Conservation (phyloP, 768 basidiomycete species). For the Leccinum disarticulatum region DNA sequence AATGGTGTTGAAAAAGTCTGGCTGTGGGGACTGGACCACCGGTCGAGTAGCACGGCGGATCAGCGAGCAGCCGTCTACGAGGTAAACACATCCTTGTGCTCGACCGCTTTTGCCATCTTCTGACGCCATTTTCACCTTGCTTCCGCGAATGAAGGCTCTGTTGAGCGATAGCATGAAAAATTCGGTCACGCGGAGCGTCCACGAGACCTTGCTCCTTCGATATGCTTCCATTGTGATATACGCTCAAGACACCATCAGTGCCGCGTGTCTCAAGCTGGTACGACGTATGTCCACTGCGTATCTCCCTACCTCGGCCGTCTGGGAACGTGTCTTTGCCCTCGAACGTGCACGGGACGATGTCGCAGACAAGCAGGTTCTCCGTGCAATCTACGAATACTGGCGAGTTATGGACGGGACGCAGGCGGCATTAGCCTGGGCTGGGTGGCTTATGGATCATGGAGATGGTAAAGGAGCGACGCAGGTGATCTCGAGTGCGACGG, state of each 20-base stretch:
- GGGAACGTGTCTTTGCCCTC: conserved; percentile 42
- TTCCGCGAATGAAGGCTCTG: conserved; percentile 33
- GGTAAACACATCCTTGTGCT: conserved; percentile 25
- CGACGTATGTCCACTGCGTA: conserved; percentile 42
- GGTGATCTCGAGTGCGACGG: conserved; percentile 35
- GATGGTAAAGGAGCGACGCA: conserved; percentile 41
- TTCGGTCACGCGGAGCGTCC: conserved; percentile 39
- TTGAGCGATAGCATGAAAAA: conserved; percentile 48
- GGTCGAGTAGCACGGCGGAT: conserved; percentile 14
- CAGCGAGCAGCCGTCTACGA: conserved; percentile 29
- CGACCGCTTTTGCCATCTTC: neutral
- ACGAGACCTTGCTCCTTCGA: conserved; percentile 47
- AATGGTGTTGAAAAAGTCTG: conserved; percentile 43
- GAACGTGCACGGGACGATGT: conserved; percentile 20
- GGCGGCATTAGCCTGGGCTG: conserved; percentile 45
- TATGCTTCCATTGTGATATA: conserved; percentile 39
- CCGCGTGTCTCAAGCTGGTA: conserved; percentile 30
- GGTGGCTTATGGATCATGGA: conserved; percentile 45
- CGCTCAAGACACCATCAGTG: conserved; percentile 19
- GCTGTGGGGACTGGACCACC: conserved; percentile 51
- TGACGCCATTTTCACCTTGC: neutral
- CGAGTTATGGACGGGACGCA: conserved; percentile 35
- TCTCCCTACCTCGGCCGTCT: conserved; percentile 44
- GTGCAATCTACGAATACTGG: conserved; percentile 44
- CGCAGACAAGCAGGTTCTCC: conserved; percentile 21